Conservation (phyloP, 179 eudicot species). For the Carnegiea gigantea region DNA sequence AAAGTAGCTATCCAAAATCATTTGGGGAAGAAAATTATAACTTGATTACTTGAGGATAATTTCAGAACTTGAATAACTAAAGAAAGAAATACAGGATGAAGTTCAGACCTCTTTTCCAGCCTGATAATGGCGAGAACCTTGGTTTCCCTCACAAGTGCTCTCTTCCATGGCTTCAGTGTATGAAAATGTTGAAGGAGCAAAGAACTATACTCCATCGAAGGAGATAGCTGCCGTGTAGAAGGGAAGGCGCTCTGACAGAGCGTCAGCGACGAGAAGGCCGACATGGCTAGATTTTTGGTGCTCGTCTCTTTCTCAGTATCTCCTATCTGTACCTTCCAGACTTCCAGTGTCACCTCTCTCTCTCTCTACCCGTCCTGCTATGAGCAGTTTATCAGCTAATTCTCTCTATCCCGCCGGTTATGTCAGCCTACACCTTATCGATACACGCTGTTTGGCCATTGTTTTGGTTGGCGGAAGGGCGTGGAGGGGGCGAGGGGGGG, state of each 20-base stretch:
- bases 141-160: background rate
- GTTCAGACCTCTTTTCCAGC: conserved; percentile 4
- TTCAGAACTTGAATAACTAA: background rate
- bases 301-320: background rate
- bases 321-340: background rate
- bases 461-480: too few relatives aligned
- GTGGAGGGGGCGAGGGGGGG: too few relatives aligned
- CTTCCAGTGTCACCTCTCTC: too few relatives aligned
- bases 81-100: background rate
- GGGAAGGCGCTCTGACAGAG: background rate
- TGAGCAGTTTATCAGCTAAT: too few relatives aligned
- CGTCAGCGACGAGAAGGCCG: background rate
- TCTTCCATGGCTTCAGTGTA: background rate
- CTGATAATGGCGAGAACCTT: conserved; percentile 13
- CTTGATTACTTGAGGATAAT: background rate
- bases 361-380: too few relatives aligned
- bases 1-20: conserved; percentile 7
- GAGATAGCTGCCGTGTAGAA: background rate
- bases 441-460: too few relatives aligned
- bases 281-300: conserved; percentile 8
- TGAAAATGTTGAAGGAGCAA: background rate
- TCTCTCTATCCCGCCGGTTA: background rate
- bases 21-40: background rate
- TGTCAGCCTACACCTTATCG: background rate
- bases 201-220: background rate